These are phyloP conservation scores for Tuber brumale DNA, from an alignment of 495 filamentous ascomycete genomes.

Conservation along the genomic window DNA sequence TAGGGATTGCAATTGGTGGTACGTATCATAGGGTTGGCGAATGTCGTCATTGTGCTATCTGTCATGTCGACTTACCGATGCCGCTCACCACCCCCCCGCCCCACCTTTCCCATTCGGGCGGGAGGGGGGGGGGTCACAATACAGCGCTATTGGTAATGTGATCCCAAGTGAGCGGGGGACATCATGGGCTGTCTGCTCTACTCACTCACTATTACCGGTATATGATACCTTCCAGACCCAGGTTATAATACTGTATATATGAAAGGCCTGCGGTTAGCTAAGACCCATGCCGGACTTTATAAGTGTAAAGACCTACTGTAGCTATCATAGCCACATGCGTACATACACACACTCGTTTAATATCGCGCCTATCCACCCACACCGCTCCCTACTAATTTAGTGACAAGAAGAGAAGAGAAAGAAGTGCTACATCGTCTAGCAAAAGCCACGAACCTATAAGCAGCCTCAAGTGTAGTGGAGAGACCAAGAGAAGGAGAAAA, in stretches of 20 bases:
- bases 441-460: neutral
- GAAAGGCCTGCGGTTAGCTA: neutral
- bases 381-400: neutral
- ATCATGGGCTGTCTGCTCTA: neutral
- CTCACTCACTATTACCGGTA: neutral
- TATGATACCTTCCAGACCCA: neutral
- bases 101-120: too few species aligned
- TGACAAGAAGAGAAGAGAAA: neutral
- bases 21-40: too few species aligned
- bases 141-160: too few species aligned
- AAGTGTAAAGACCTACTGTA: neutral
- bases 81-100: too few species aligned
- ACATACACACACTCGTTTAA: neutral
- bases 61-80: too few species aligned
- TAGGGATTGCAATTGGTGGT: too few species aligned
- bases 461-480: neutral
- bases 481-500: neutral
- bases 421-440: neutral
- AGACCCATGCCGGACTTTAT: neutral
- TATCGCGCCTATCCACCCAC: neutral
- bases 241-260: too few species aligned
- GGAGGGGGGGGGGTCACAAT: too few species aligned
- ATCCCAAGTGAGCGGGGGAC: too few species aligned
- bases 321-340: neutral
- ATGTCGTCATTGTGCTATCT: too few species aligned